Percentiles rank a stretch among this genome's conserved stretches.
phyloP scores from a whole-genome alignment of 331 rosid species.

The Ulmus americana region DNA sequence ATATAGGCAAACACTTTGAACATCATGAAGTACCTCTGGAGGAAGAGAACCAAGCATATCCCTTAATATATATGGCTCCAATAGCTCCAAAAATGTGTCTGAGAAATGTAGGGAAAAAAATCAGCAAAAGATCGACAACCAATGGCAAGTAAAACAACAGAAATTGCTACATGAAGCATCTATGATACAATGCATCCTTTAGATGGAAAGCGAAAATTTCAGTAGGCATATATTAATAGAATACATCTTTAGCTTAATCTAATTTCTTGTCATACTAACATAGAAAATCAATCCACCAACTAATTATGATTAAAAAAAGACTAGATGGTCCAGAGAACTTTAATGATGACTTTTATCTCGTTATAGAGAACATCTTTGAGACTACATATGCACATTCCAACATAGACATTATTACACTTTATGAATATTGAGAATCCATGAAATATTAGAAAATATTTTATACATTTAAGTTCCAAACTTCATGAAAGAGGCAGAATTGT shows the following conservation, averaged over 20 bases:
- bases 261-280: not conserved
- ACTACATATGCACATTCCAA: not conserved
- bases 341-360: not conserved
- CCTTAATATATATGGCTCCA: conserved; percentile 91
- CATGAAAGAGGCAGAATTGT: no score
- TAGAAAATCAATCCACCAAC: not conserved
- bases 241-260: not conserved
- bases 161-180: not conserved
- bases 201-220: not conserved
- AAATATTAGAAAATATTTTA: not conserved
- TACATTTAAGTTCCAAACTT: no score
- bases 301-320: not conserved
- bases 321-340: not conserved
- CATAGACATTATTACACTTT: not conserved
- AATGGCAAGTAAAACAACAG: not conserved
- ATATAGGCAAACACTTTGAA: conserved; percentile 24
- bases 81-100: conserved; percentile 95
- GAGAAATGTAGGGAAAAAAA: conserved; percentile 15
- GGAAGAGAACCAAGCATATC: conserved; percentile 99
- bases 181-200: not conserved
- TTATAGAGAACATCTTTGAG: not conserved
- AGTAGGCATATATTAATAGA: not conserved
- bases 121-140: conserved; percentile 3
- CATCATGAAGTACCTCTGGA: conserved; percentile 68
- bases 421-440: not conserved